These are phyloP conservation scores for Hymenoscyphus repandus DNA, from an alignment of 2,329 filamentous ascomycete genomes.

Conservation along the genomic window DNA sequence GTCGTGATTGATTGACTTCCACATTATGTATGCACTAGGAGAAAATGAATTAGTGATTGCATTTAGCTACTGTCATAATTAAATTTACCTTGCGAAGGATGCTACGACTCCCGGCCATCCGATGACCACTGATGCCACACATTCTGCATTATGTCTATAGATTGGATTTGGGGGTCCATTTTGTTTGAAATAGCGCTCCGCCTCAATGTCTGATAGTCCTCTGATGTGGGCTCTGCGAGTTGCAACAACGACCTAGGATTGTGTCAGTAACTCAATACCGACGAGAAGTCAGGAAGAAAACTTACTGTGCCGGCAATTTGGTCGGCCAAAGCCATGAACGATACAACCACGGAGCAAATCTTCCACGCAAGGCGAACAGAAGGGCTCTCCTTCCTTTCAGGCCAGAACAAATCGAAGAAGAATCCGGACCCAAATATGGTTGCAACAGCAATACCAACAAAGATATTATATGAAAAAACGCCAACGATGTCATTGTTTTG, in stretches of 20 bases:
- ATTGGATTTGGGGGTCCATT: conserved; percentile 34
- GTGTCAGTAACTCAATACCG: background rate
- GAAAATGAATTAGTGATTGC: too few species aligned
- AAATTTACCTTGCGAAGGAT: conserved; percentile 41
- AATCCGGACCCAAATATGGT: conserved; percentile 54
- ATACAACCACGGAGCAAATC: conserved; percentile 43
- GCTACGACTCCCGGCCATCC: conserved; percentile 47
- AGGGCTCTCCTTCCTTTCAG: conserved; percentile 44
- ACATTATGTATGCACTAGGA: conserved; percentile 33
- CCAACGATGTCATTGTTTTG: conserved; percentile 53
- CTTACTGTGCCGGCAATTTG: conserved; percentile 43
- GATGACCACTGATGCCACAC: conserved; percentile 46
- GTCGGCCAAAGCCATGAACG: conserved; percentile 40
- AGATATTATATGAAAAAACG: conserved; percentile 52
- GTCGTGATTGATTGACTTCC: conserved; percentile 32
- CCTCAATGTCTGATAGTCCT: conserved; percentile 31
- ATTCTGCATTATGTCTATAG: conserved; percentile 45
- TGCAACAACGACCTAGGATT: conserved; percentile 39
- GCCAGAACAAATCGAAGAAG: conserved; percentile 60
- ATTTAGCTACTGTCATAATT: too few species aligned
- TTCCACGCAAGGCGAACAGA: conserved; percentile 50
- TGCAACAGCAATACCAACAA: conserved; percentile 50
- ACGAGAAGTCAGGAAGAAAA: background rate
- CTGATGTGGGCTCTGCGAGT: conserved; percentile 40
- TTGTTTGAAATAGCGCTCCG: conserved; percentile 27